A percentile compares a stretch with the other conserved stretches of the same genome.
Conservation (phyloP, 23 red algal species). For the Gracilaria domingensis region DNA sequence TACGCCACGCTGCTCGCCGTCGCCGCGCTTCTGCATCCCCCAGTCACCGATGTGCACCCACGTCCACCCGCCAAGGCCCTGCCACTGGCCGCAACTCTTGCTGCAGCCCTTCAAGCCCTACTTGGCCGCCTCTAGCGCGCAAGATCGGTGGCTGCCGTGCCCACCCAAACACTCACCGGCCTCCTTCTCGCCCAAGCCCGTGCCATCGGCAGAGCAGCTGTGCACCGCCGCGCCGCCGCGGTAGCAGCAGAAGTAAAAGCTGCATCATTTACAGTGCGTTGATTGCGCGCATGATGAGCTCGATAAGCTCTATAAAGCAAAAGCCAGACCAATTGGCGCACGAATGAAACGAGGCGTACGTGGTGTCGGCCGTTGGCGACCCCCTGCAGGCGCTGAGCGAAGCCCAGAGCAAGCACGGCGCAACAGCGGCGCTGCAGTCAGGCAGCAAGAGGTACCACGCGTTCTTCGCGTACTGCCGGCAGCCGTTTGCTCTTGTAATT, state of each 20-base stretch:
- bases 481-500: conserved; percentile 70
- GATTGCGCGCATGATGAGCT: no score
- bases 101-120: not conserved
- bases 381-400: not conserved
- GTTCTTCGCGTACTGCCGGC: conserved; percentile 64
- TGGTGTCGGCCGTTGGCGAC: not conserved
- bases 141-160: no score
- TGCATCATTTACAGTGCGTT: no score
- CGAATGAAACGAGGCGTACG: not conserved
- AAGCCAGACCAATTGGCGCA: no score
- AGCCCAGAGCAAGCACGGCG: no score
- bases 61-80: not conserved
- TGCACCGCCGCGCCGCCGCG: not conserved
- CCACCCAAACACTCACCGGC: not conserved
- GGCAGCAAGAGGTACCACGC: conserved; percentile 19
- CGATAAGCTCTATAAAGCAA: no score
- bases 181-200: not conserved
- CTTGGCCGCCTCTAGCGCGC: not conserved
- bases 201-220: not conserved
- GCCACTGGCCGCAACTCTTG: not conserved
- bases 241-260: not conserved
- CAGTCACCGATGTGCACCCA: not conserved
- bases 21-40: not conserved
- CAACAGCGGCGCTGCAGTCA: no score
- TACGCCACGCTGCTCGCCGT: not conserved